Evolutionary conservation across 352 stramenopile species (phyloP).

Genomic region (Globisporangium middletonii): DNA sequence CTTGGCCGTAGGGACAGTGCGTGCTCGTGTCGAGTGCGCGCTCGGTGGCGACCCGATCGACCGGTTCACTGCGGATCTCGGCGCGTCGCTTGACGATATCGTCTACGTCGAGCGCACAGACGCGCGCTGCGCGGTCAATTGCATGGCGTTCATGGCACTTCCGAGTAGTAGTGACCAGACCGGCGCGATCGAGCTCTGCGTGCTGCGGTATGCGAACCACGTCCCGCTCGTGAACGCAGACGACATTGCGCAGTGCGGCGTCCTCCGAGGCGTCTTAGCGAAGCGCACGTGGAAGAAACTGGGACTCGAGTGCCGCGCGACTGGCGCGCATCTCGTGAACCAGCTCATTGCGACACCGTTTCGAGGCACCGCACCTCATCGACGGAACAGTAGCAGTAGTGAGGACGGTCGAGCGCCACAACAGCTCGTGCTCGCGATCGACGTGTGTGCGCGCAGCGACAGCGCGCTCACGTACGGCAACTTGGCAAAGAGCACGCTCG

Average conservation of each 20-base stretch:
- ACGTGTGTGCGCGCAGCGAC: conserved; percentile 26
- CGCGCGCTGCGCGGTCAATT: conserved; percentile 30
- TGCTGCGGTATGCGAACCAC: conserved; percentile 75
- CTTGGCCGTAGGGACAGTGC: conserved; percentile 37
- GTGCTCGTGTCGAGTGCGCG: conserved; percentile 28
- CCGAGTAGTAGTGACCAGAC: conserved; percentile 8
- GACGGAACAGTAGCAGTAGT: conserved; percentile 1
- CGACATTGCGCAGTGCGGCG: conserved; percentile 51
- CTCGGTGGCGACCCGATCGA: conserved; percentile 45
- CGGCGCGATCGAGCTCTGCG: conserved; percentile 40
- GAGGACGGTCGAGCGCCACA: background rate
- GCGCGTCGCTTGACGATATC: conserved; percentile 27
- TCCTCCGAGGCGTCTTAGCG: conserved; percentile 32
- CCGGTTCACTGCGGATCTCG: conserved; percentile 48
- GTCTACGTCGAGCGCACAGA: conserved; percentile 35
- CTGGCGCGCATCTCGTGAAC: conserved; percentile 33
- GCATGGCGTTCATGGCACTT: conserved; percentile 33
- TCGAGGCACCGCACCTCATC: conserved; percentile 8
- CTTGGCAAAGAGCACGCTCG: conserved; percentile 50
- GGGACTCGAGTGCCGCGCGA: conserved; percentile 34
- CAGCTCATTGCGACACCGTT: conserved; percentile 36
- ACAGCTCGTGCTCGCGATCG: conserved; percentile 45
- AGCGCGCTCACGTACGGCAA: conserved; percentile 38
- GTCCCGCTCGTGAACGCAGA: conserved; percentile 53
- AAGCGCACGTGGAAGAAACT: conserved; percentile 52